A percentile compares a stretch with the other conserved stretches of the same genome.
These are phyloP conservation scores for Poterioochromonas sp. DNA, from an alignment of 352 stramenopile species.

Conservation along the genomic window DNA sequence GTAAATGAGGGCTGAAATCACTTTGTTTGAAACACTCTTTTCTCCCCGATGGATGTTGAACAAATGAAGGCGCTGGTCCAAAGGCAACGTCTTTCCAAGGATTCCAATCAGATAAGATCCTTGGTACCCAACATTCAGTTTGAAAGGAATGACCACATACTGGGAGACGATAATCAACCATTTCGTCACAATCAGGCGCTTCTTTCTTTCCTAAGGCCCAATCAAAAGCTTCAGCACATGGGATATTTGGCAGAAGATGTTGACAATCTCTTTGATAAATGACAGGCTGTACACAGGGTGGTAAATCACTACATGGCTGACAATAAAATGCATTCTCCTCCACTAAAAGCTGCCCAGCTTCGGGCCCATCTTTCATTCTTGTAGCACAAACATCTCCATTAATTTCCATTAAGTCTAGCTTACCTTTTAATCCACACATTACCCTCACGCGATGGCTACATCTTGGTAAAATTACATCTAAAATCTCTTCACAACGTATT, in stretches of 20 bases:
- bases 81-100: not conserved
- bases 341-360: no score
- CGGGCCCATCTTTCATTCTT: no score
- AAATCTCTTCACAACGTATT: not conserved
- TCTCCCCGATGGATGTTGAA: not conserved
- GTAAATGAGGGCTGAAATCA: not conserved
- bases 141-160: not conserved
- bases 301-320: not conserved
- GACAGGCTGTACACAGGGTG: not conserved
- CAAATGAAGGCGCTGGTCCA: not conserved
- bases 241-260: not conserved
- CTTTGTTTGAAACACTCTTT: not conserved
- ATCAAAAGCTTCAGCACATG: conserved; percentile 21
- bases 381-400: no score
- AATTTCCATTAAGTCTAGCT: no score
- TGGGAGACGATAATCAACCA: not conserved
- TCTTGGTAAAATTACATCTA: not conserved
- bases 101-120: not conserved
- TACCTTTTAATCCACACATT: no score
- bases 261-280: not conserved
- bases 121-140: not conserved
- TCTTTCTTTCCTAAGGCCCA: not conserved
- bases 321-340: not conserved
- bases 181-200: not conserved
- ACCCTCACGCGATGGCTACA: not conserved